Percentiles rank a stretch among this genome's conserved stretches.
phyloP scores from a whole-genome alignment of 75 land plant species.

The Azolla pinnata region DNA sequence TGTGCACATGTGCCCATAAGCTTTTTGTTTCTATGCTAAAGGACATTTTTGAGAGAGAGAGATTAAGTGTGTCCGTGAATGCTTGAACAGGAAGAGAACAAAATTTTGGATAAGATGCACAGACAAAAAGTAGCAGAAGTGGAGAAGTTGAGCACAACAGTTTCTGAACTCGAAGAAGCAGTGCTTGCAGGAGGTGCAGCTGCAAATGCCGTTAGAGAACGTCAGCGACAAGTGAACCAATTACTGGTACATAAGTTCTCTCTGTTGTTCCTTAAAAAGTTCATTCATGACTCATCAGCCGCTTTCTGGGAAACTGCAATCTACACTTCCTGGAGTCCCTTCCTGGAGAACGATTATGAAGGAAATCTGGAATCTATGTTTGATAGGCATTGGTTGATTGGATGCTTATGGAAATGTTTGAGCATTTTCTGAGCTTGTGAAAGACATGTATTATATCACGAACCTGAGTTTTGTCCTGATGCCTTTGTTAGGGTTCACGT shows the following conservation, averaged over 20 bases:
- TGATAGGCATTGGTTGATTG: no score
- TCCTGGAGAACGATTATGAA: no score
- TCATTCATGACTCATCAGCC: neutral
- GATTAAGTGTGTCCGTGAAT: neutral
- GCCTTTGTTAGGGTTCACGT: no score
- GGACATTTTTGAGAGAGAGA: neutral
- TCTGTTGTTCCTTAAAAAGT: neutral
- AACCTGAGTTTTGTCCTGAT: no score
- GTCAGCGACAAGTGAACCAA: conserved; percentile 41
- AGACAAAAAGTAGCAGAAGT: conserved; percentile 50
- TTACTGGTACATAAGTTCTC: conserved; percentile 21
- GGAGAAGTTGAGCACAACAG: conserved; percentile 42
- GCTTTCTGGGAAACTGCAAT: neutral
- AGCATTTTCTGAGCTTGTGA: no score
- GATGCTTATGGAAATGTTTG: no score
- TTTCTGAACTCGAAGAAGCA: conserved; percentile 46
- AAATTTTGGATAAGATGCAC: conserved; percentile 45
- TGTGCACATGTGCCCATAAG: neutral
- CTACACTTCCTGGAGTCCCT: neutral
- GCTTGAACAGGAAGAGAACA: conserved; percentile 43
- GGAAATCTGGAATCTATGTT: no score
- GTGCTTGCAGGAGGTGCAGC: conserved; percentile 52
- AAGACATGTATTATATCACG: no score
- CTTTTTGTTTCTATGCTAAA: no score
- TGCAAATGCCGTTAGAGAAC: conserved; percentile 50